Conservation (phyloP, 768 basidiomycete genomes). For the Trametes cubensis region DNA sequence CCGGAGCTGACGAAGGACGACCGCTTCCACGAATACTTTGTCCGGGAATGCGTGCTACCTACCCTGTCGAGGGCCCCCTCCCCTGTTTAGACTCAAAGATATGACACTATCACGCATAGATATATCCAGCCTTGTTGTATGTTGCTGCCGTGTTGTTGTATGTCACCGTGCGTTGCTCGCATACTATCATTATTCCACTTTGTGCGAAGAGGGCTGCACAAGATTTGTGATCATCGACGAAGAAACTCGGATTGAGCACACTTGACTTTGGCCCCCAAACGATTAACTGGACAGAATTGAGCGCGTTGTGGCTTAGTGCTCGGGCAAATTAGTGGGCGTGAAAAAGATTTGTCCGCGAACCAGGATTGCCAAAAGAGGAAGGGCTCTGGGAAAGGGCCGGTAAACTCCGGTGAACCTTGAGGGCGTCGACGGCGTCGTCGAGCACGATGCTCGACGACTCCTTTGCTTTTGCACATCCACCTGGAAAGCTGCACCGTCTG, state of each 20-base stretch:
- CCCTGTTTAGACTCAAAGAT: background rate
- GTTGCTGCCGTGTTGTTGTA: slow-evolving; percentile 1
- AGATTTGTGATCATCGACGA: too few species aligned
- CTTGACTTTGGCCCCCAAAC: too few species aligned
- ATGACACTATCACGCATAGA: background rate
- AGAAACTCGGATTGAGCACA: too few species aligned
- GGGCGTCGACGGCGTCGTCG: slow-evolving; percentile 16
- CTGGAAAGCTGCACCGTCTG: background rate
- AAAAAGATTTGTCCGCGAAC: too few species aligned
- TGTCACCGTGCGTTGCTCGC: background rate
- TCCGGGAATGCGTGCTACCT: slow-evolving; percentile 65
- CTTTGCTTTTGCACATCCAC: slow-evolving; percentile 21
- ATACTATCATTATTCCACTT: background rate
- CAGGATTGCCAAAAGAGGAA: background rate
- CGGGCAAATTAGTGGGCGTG: too few species aligned
- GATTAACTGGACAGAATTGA: too few species aligned
- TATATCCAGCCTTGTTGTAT: background rate
- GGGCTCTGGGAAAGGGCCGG: slow-evolving; percentile 16
- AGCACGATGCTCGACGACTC: slow-evolving; percentile 7
- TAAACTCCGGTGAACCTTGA: slow-evolving; percentile 18
- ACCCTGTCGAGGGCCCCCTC: slow-evolving; percentile 20
- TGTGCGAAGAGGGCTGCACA: too few species aligned
- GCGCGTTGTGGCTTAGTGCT: too few species aligned
- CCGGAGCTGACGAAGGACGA: slow-evolving; percentile 88
- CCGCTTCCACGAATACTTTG: slow-evolving; percentile 91